Conservation (phyloP, 305 asterid species). For the Solanum hybrid region DNA sequence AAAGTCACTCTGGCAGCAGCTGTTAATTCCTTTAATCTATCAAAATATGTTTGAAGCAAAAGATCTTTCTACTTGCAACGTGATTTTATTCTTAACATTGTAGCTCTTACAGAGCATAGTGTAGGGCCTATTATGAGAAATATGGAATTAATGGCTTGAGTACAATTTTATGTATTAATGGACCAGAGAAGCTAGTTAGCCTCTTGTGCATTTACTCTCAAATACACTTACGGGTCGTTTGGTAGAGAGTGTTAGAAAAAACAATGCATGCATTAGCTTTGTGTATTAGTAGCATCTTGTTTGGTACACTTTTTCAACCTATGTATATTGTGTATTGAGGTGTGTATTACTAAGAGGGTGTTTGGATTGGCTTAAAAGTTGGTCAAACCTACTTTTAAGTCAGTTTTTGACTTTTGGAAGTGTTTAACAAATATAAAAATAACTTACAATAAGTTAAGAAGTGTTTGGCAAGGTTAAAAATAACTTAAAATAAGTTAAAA, state of each 20-base stretch:
- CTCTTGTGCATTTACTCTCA: not conserved
- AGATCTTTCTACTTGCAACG: not conserved
- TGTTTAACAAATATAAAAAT: not conserved
- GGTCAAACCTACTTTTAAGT: not conserved
- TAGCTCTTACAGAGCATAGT: not conserved
- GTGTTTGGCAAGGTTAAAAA: not conserved
- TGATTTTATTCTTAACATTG: not conserved
- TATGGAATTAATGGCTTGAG: not conserved
- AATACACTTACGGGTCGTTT: not conserved
- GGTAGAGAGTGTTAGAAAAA: not conserved
- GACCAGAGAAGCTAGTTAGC: not conserved
- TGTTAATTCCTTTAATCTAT: not conserved
- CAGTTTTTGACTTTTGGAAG: not conserved
- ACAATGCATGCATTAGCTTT: not conserved
- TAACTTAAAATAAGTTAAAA: not conserved
- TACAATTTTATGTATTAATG: not conserved
- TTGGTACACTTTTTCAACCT: not conserved
- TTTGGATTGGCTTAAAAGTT: not conserved
- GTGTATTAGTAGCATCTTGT: not conserved
- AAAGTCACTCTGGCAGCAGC: not conserved
- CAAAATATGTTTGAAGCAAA: not conserved
- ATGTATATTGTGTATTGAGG: not conserved
- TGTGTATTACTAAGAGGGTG: not conserved
- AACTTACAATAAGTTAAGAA: not conserved
- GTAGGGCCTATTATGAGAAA: not conserved